Evolutionary conservation across 148 eudicot species (phyloP).

Genomic region (Chenopodium formosanum): DNA sequence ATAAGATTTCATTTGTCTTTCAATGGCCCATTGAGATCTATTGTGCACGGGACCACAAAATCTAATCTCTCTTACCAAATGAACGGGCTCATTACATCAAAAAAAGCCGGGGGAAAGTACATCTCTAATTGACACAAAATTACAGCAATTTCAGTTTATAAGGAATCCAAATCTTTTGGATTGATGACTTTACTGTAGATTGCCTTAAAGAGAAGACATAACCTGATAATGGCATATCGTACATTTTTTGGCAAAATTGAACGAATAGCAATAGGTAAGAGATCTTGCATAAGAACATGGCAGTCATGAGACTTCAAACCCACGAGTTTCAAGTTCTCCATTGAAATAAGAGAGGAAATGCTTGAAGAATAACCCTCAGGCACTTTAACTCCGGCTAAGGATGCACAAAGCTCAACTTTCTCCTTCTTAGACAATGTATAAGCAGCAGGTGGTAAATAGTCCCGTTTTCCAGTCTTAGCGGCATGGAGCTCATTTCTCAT

Average conservation of each 20-base stretch:
- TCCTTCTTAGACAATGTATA: slow-evolving; percentile 18
- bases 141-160: background rate
- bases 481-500: slow-evolving; percentile 13
- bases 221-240: background rate
- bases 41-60: background rate
- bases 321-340: background rate
- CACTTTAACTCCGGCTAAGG: slow-evolving; percentile 8
- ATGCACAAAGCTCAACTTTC: slow-evolving; percentile 19
- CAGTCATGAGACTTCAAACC: background rate
- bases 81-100: background rate
- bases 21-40: background rate
- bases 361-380: background rate
- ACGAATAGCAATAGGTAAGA: background rate
- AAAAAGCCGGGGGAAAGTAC: slow-evolving; percentile 16
- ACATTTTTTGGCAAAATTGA: slow-evolving; percentile 13
- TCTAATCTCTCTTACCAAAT: slow-evolving; percentile 5
- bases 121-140: slow-evolving; percentile 17
- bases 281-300: background rate
- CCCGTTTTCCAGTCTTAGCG: background rate
- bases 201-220: background rate
- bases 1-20: background rate
- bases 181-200: background rate
- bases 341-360: too few relatives aligned
- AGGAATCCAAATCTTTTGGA: background rate
- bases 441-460: slow-evolving; percentile 6